Evolutionary conservation across 176 grass and related monocot genomes (phyloP), one percentile per base, ranked within the genome.

Genomic region (Carex pumila): DNA sequence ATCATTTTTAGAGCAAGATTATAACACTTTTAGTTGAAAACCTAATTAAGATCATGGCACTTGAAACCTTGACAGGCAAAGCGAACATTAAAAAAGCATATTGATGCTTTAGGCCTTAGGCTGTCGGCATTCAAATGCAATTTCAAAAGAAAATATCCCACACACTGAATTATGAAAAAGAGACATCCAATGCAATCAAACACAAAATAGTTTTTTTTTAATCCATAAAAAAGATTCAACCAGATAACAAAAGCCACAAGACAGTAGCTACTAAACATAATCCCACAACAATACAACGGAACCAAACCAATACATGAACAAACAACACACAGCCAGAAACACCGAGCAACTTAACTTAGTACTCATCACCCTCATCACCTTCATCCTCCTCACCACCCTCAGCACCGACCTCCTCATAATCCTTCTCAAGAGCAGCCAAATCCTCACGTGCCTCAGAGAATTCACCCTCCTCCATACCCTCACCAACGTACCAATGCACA

Each of bases 401-500:
- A 2, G 87, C 87, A 80, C 87, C 87, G 0, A 88, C 87, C 60
- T 88, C 87, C 34, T 88, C 87, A 41, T 88, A 88, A 54, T 88
- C 87, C 82, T 88, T 88, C 73, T 88, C 86, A 60, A 88, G 71
- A 12, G 86, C 86, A 67, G 86, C 86, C 61, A 88, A 65, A 67
- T 88, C 86, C 75, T 88, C 87, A 39, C 87, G 81, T 29, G 87
- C 87, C 53, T 88, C 87, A 49, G 87, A 88, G 72, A 88, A 88
- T 54, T 88, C 87, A 17, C 87, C 87, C 84, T 88, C 87, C 63
- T 88, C 87, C 87, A 88, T 88, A 12, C 87, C 87, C 83, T 88
- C 87, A 84, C 87, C 87, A 61, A 88, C 87, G 41, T 88, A 88
- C 87, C 87, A 88, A 34, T 88, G 87, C 47, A 88, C 87, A 43